Conservation (phyloP, 345 rosid genomes). For the Turritis glabra region DNA sequence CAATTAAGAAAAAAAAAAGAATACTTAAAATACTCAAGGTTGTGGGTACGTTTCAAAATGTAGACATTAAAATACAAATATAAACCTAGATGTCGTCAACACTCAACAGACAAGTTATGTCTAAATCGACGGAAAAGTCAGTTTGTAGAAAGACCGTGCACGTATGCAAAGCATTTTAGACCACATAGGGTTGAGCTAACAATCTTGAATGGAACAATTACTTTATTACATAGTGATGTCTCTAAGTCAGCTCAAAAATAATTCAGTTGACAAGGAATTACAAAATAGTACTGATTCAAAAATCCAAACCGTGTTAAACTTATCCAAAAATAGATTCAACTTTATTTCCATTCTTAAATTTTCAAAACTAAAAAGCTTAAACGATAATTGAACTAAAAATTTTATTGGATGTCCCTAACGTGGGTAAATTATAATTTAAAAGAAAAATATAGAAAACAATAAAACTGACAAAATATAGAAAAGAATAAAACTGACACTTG, state of each 20-base stretch:
- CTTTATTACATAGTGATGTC: constrained; percentile 26
- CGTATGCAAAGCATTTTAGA: constrained; percentile 5
- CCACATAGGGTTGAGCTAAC: constrained; percentile 10
- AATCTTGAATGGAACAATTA: background rate
- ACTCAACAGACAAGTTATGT: background rate
- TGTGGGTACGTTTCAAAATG: background rate
- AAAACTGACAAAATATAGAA: constrained; percentile 2
- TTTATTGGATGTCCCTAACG: constrained; percentile 7
- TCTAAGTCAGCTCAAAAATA: background rate
- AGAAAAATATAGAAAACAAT: background rate
- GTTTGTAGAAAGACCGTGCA: background rate
- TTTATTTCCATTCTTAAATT: background rate
- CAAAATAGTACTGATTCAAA: background rate
- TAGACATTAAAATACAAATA: background rate
- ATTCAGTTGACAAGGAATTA: background rate
- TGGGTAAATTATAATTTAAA: background rate
- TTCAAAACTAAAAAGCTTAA: constrained; percentile 7
- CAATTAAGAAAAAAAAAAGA: background rate
- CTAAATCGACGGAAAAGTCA: background rate
- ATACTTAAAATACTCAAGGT: background rate
- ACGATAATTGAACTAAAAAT: background rate
- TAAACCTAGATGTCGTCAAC: background rate
- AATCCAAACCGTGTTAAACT: background rate
- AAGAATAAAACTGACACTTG: constrained; percentile 28
- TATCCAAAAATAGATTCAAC: background rate